Percentiles rank a stretch among this genome's conserved stretches.
Conservation (phyloP, 2,329 filamentous ascomycete species). For the Cercospora sesami region DNA sequence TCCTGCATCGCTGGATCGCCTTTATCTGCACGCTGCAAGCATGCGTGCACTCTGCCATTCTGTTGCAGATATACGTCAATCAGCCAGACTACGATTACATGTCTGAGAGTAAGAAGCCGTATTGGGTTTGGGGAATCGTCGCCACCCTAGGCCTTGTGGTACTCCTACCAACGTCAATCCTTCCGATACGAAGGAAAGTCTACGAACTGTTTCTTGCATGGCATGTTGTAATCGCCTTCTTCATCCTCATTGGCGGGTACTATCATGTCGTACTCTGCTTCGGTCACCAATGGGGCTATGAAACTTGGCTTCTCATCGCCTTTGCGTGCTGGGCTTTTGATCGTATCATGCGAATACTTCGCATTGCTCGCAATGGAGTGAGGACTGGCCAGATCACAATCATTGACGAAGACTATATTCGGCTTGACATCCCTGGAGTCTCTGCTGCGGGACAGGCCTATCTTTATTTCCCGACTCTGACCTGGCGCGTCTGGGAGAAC, state of each 20-base stretch:
- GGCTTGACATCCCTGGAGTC: constrained; percentile 47
- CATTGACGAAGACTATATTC: constrained; percentile 38
- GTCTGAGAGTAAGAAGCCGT: constrained; percentile 19
- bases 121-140: constrained; percentile 32
- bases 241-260: constrained; percentile 48
- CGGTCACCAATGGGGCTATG: constrained; percentile 47
- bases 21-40: constrained; percentile 49
- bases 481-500: constrained; percentile 51
- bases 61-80: constrained; percentile 41
- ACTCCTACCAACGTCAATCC: constrained; percentile 39
- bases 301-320: constrained; percentile 50
- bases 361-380: constrained; percentile 44
- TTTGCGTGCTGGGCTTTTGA: constrained; percentile 52
- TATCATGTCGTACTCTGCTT: constrained; percentile 46
- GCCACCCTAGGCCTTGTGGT: constrained; percentile 25
- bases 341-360: constrained; percentile 44
- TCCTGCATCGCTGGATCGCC: constrained; percentile 55
- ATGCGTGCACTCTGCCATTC: constrained; percentile 50
- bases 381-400: constrained; percentile 43
- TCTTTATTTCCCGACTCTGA: constrained; percentile 53
- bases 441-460: constrained; percentile 47
- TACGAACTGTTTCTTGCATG: constrained; percentile 51
- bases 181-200: constrained; percentile 42
- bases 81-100: constrained; percentile 22
- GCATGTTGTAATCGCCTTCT: constrained; percentile 47